These are phyloP conservation scores for Beauveria sp. DNA, from an alignment of 2,329 filamentous ascomycete species.

Conservation along the genomic window DNA sequence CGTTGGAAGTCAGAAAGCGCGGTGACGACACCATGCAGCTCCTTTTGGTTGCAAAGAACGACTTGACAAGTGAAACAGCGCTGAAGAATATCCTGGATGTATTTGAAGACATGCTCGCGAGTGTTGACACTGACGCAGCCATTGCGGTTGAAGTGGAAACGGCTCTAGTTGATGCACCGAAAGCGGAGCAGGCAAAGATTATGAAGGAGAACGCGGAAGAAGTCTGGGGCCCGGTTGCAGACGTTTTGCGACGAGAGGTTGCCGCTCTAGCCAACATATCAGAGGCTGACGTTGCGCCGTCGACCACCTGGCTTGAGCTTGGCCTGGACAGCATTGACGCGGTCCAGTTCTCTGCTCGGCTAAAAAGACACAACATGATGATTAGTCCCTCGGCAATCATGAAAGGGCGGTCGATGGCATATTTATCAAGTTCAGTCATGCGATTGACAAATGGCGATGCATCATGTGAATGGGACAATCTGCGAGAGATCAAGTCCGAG, in stretches of 20 bases:
- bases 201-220: constrained; percentile 30
- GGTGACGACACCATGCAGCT: constrained; percentile 41
- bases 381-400: constrained; percentile 73
- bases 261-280: constrained; percentile 51
- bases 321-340: constrained; percentile 89
- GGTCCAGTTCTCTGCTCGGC: constrained; percentile 70
- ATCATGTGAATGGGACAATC: not conserved
- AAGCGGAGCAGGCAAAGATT: not conserved
- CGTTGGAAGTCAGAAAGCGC: constrained; percentile 62
- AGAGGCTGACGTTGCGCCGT: constrained; percentile 42
- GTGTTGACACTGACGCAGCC: not conserved
- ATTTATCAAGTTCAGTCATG: constrained; percentile 7
- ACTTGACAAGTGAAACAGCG: constrained; percentile 23
- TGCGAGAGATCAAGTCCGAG: not conserved
- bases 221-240: constrained; percentile 50
- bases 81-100: constrained; percentile 32
- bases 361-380: constrained; percentile 52
- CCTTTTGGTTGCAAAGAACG: constrained; percentile 50
- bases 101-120: constrained; percentile 23
- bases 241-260: constrained; percentile 52
- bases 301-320: constrained; percentile 67
- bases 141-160: not conserved
- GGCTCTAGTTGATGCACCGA: constrained; percentile 11
- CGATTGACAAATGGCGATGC: constrained; percentile 9
- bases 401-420: constrained; percentile 65